Evolutionary conservation across 768 basidiomycete genomes (phyloP), one percentile per base, ranked within the genome.

Genomic region (Bullera alba): DNA sequence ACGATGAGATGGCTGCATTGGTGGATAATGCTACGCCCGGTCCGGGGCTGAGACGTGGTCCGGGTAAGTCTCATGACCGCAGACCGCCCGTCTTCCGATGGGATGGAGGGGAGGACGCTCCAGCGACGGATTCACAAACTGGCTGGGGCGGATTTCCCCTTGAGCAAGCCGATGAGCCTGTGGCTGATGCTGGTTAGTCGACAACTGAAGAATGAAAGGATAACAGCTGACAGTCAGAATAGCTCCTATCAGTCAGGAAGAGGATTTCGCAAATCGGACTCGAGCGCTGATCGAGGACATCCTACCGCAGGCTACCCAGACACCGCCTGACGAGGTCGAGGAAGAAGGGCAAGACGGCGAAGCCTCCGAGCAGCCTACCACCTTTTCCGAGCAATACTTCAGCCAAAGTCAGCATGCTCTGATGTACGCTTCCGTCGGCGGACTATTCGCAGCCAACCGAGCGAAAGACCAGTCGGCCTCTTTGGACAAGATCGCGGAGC

Each of bases 351-450:
- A n/a, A n/a, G n/a, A n/a, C n/a, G n/a, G n/a, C n/a, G n/a, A n/a
- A n/a, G n/a, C n/a, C n/a, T n/a, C n/a, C n/a, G n/a, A n/a, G n/a
- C n/a, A n/a, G n/a, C n/a, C n/a, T n/a, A n/a, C n/a, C n/a, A n/a
- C n/a, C n/a, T n/a, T n/a, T n/a, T n/a, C 34, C 38, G 42, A 34
- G 46, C 32, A 22, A 32, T 51, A 64, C 44, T 57, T 49, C 45
- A 52, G 41, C 39, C 61, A 65, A 25, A 63, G 62, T 10, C 60
- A 64, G 46, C 60, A 69, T 53, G 61, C 63, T 5, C 47, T 63
- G 26, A 41, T 57, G 30, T 26, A 61, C 2, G 64, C 69, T 4
- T 46, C 53, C n/a, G 43, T 51, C 2, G 66, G 66, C 22, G 69
- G 66, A 19, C 29, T 60, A 16, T 34, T 29, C 15, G 44, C 42